Percentiles rank a stretch among this genome's conserved stretches.
These are phyloP conservation scores for Perkinsela sp. DNA, from an alignment of 208 protist species.

Conservation along the genomic window DNA sequence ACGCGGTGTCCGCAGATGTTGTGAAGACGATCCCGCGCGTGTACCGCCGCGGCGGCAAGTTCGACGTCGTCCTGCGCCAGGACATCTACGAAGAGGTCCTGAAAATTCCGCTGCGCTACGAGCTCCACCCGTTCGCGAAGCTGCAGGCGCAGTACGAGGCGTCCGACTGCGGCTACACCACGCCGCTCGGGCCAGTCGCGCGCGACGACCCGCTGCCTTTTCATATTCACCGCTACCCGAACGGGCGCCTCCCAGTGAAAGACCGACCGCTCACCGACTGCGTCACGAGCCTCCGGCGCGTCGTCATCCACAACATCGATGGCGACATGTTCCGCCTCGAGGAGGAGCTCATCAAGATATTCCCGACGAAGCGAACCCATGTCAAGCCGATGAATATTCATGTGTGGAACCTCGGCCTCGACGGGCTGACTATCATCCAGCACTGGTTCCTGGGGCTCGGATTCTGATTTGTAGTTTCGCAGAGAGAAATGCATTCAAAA, in stretches of 20 bases:
- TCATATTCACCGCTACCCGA: slow-evolving; percentile 40
- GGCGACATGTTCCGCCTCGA: slow-evolving; percentile 45
- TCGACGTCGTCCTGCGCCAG: slow-evolving; percentile 18
- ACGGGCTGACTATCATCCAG: slow-evolving; percentile 27
- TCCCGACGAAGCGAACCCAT: slow-evolving; percentile 59
- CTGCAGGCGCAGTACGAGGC: slow-evolving; percentile 9
- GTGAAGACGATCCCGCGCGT: not conserved
- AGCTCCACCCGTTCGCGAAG: slow-evolving; percentile 27
- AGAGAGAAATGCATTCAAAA: too few relatives aligned
- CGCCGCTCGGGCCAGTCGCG: slow-evolving; percentile 37
- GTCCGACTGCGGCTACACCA: slow-evolving; percentile 25
- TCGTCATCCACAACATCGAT: slow-evolving; percentile 26
- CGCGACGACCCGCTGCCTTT: slow-evolving; percentile 37
- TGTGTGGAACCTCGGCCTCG: slow-evolving; percentile 44
- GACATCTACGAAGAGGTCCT: slow-evolving; percentile 56
- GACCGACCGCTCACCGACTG: slow-evolving; percentile 28
- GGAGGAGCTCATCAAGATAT: slow-evolving; percentile 62
- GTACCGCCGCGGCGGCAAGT: slow-evolving; percentile 8
- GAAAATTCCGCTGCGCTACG: slow-evolving; percentile 43
- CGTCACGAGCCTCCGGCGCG: slow-evolving; percentile 28
- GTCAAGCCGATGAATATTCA: slow-evolving; percentile 24
- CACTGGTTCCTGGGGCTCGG: slow-evolving; percentile 54
- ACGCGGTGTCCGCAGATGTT: not conserved
- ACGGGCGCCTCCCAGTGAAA: slow-evolving; percentile 29
- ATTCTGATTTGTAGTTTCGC: slow-evolving; percentile 17